Percentiles rank a stretch among this genome's conserved stretches.
phyloP scores from a whole-genome alignment of 2,329 filamentous ascomycete genomes.

The Exophiala oligosperma region DNA sequence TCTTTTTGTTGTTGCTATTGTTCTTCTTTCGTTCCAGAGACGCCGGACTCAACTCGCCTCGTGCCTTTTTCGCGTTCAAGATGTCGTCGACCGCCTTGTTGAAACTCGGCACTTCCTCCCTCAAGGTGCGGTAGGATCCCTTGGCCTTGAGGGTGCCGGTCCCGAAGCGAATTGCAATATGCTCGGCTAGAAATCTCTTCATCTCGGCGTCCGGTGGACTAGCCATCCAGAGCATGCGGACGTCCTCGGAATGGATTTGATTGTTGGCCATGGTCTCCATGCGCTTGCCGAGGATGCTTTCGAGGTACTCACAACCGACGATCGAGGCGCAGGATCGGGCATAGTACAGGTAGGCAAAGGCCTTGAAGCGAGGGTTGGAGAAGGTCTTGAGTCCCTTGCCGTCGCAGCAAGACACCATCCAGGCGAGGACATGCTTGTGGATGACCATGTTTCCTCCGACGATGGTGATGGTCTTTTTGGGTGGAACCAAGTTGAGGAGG shows the following conservation, averaged over 20 bases:
- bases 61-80: conserved; percentile 4
- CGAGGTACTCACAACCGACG: conserved; percentile 19
- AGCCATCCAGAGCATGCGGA: conserved; percentile 15
- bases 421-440: conserved; percentile 19
- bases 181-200: conserved; percentile 17
- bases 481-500: background rate
- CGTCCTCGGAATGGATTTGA: conserved; percentile 25
- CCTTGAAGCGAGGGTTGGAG: conserved; percentile 2
- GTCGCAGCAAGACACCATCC: conserved; percentile 24
- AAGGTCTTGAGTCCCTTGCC: conserved; percentile 14
- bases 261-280: conserved; percentile 11
- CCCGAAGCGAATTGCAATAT: conserved; percentile 18
- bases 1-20: background rate
- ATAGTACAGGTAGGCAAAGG: conserved; percentile 16
- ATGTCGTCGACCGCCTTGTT: conserved; percentile 15
- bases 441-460: conserved; percentile 15
- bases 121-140: conserved; percentile 16
- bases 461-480: conserved; percentile 6
- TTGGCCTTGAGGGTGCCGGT: conserved; percentile 13
- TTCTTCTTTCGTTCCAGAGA: background rate
- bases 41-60: background rate
- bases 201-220: conserved; percentile 7
- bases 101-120: conserved; percentile 19
- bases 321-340: conserved; percentile 8
- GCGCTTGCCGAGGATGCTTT: conserved; percentile 4